A percentile compares a stretch with the other conserved stretches of the same genome.
Evolutionary conservation across 1,284 basidiomycete species (phyloP).

Genomic region (Mycosarcoma maydis): DNA sequence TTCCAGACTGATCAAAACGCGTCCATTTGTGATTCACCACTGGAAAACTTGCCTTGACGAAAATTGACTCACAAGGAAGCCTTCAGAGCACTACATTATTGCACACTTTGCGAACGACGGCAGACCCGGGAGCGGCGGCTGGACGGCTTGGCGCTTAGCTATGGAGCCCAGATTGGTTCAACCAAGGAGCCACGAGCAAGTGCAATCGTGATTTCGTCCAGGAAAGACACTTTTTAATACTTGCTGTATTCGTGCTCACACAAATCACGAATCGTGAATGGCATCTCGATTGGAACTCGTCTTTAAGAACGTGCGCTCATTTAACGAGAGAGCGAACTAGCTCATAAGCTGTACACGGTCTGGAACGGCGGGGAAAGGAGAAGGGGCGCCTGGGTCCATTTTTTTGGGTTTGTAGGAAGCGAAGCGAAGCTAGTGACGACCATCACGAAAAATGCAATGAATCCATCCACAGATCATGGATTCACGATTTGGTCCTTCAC

Average conservation of each 20-base stretch:
- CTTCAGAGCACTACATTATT: background rate
- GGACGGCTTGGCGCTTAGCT: conserved; percentile 1
- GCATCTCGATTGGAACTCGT: conserved; percentile 2
- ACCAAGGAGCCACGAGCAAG: no score
- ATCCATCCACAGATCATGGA: no score
- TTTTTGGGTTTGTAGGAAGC: conserved; percentile 2
- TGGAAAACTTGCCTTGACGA: no score
- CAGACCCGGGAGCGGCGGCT: conserved; percentile 18
- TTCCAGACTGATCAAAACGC: background rate
- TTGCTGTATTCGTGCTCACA: no score
- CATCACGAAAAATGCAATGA: background rate
- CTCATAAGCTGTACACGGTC: conserved; percentile 3
- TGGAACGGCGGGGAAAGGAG: conserved; percentile 15
- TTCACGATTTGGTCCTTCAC: background rate
- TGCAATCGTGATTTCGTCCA: no score
- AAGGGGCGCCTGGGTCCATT: background rate
- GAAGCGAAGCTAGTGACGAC: background rate
- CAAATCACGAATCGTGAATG: background rate
- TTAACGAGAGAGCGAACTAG: background rate
- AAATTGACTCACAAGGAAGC: background rate
- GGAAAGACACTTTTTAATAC: no score
- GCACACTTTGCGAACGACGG: conserved; percentile 19
- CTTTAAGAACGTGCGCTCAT: conserved; percentile 16
- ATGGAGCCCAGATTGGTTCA: no score
- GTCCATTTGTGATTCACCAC: no score